Evolutionary conservation across 2,329 filamentous ascomycete species (phyloP).

Genomic region (Paradendryphiella salina): DNA sequence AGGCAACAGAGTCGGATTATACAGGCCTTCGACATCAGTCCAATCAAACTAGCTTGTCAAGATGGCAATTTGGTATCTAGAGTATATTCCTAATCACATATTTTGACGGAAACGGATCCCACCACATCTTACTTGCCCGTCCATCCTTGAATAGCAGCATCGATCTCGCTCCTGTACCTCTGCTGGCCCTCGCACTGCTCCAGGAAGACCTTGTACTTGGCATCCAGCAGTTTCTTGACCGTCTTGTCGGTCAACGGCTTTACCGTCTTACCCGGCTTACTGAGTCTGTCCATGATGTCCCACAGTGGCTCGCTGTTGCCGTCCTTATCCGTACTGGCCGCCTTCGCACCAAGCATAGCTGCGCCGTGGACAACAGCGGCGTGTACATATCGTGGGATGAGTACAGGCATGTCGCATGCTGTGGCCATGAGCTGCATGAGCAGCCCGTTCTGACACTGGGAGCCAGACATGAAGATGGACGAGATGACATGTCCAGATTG

Average conservation of each 20-base stretch:
- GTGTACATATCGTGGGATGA: slow-evolving; percentile 91
- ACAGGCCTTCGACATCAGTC: background rate
- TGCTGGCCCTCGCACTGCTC: slow-evolving; percentile 89
- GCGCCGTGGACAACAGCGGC: slow-evolving; percentile 97
- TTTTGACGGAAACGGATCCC: background rate
- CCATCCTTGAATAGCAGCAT: slow-evolving; percentile 56
- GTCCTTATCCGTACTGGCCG: slow-evolving; percentile 77
- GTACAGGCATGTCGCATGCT: slow-evolving; percentile 85
- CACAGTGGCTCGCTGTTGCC: slow-evolving; percentile 86
- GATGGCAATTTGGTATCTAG: slow-evolving; percentile 5
- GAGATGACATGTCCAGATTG: slow-evolving; percentile 80
- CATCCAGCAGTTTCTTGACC: slow-evolving; percentile 78
- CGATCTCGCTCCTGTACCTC: slow-evolving; percentile 76
- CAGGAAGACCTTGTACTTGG: slow-evolving; percentile 95
- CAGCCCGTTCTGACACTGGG: slow-evolving; percentile 93
- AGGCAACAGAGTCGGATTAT: slow-evolving; percentile 2
- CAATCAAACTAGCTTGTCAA: slow-evolving; percentile 1
- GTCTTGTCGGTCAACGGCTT: slow-evolving; percentile 70
- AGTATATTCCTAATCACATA: slow-evolving; percentile 5
- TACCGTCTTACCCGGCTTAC: slow-evolving; percentile 85
- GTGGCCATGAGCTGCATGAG: slow-evolving; percentile 91
- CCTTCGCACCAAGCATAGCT: slow-evolving; percentile 96
- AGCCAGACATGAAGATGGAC: slow-evolving; percentile 98
- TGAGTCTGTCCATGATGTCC: slow-evolving; percentile 98
- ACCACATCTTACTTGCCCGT: slow-evolving; percentile 3